phyloP scores from a whole-genome alignment of 352 stramenopile genomes.

The Phytopythium sindhum region DNA sequence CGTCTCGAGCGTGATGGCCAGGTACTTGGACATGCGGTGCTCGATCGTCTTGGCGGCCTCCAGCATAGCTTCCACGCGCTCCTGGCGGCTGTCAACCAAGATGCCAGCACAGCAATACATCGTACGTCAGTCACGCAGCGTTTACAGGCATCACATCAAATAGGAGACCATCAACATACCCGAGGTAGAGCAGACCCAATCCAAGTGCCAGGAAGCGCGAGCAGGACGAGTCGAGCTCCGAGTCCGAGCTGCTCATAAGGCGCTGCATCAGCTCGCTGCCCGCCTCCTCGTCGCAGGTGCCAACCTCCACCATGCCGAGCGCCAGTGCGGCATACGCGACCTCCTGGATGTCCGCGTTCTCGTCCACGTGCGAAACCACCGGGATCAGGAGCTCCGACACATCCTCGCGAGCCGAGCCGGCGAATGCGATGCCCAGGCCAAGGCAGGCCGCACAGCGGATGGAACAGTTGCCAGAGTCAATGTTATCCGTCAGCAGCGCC shows the following conservation, averaged over 20 bases:
- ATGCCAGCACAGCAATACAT: slow-evolving; percentile 3
- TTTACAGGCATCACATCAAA: neutral
- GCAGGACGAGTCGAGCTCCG: slow-evolving; percentile 96
- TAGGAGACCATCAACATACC: slow-evolving; percentile 50
- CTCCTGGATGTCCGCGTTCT: slow-evolving; percentile 92
- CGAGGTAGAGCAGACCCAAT: slow-evolving; percentile 97
- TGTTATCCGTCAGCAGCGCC: slow-evolving; percentile 96
- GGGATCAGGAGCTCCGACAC: slow-evolving; percentile 96
- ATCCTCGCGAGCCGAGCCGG: slow-evolving; percentile 94
- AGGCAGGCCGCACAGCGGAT: slow-evolving; percentile 95
- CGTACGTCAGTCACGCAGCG: neutral
- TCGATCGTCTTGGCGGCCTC: slow-evolving; percentile 98
- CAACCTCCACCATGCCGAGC: slow-evolving; percentile 98
- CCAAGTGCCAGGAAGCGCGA: slow-evolving; percentile 96
- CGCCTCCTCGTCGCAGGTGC: slow-evolving; percentile 97
- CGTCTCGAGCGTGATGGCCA: slow-evolving; percentile 96
- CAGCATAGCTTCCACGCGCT: slow-evolving; percentile 98
- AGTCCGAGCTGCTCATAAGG: slow-evolving; percentile 98
- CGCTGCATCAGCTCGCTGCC: slow-evolving; percentile 95
- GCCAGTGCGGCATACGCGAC: slow-evolving; percentile 93
- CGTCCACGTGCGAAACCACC: slow-evolving; percentile 88
- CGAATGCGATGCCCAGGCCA: slow-evolving; percentile 98
- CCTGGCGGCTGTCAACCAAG: slow-evolving; percentile 49
- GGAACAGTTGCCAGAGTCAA: slow-evolving; percentile 92
- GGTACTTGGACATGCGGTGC: slow-evolving; percentile 96